Evolutionary conservation across 768 basidiomycete genomes (phyloP).

Genomic region (Leucocoprinus birnbaumii): DNA sequence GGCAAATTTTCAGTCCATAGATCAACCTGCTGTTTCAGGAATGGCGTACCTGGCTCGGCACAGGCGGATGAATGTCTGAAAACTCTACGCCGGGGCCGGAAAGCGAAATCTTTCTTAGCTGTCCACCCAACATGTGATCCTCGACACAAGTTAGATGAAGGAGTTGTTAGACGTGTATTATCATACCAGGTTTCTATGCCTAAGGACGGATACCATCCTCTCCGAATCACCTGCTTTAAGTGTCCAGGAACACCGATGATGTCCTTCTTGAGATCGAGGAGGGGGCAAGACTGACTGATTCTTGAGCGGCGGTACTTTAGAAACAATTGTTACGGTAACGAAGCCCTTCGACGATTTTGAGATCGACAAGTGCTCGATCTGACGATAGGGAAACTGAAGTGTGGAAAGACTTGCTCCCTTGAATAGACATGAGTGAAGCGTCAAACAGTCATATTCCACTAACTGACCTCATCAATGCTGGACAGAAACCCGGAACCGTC

Average conservation of each 20-base stretch:
- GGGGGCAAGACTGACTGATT: slow-evolving; percentile 18
- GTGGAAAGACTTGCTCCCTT: slow-evolving; percentile 53
- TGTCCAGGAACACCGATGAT: slow-evolving; percentile 32
- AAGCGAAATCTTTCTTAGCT: slow-evolving; percentile 14
- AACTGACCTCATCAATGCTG: slow-evolving; percentile 41
- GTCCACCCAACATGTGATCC: slow-evolving; percentile 8
- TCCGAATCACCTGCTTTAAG: slow-evolving; percentile 29
- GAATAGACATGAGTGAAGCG: slow-evolving; percentile 6
- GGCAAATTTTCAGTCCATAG: neutral
- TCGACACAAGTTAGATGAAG: neutral
- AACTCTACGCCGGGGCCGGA: slow-evolving; percentile 7
- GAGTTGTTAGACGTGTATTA: neutral
- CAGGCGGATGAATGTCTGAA: slow-evolving; percentile 1
- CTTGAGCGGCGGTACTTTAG: slow-evolving; percentile 37
- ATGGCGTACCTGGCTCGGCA: slow-evolving; percentile 13
- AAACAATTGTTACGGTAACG: slow-evolving; percentile 25
- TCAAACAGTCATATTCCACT: neutral
- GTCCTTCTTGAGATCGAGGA: slow-evolving; percentile 11
- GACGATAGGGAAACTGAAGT: slow-evolving; percentile 40
- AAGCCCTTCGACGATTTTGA: slow-evolving; percentile 20
- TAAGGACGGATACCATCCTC: slow-evolving; percentile 39
- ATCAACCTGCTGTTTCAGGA: neutral
- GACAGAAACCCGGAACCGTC: slow-evolving; percentile 50
- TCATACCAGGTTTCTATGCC: slow-evolving; percentile 46
- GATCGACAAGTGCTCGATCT: slow-evolving; percentile 22